Evolutionary conservation across 768 basidiomycete genomes (phyloP).

Genomic region (Chalciporus pseudorubinellus): DNA sequence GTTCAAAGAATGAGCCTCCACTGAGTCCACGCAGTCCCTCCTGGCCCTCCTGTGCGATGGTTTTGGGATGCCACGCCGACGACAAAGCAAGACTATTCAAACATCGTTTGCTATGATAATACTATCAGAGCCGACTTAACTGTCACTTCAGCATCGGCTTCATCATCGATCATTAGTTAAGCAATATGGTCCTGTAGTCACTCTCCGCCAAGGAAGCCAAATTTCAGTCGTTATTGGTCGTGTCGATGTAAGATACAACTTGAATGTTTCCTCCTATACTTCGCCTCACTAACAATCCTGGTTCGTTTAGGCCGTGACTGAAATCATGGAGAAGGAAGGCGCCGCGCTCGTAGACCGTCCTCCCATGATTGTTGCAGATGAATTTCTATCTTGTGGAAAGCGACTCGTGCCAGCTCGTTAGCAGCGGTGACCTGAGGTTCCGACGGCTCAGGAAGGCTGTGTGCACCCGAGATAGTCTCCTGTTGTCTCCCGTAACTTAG

Average conservation of each 20-base stretch:
- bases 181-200: conserved; percentile 59
- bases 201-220: conserved; percentile 46
- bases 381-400: conserved; percentile 57
- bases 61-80: conserved; percentile 20
- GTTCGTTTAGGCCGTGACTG: conserved; percentile 12
- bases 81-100: neutral
- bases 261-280: conserved; percentile 12
- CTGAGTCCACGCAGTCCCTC: too few species aligned
- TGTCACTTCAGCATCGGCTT: too few species aligned
- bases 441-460: conserved; percentile 58
- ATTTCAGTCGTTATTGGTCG: conserved; percentile 32
- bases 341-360: conserved; percentile 53
- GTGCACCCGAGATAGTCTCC: too few species aligned
- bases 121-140: too few species aligned
- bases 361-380: conserved; percentile 53
- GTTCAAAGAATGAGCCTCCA: conserved; percentile 15
- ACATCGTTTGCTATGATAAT: neutral
- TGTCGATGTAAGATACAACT: conserved; percentile 52
- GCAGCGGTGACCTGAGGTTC: conserved; percentile 56
- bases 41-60: conserved; percentile 33
- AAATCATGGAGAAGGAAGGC: conserved; percentile 69
- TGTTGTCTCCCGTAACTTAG: too few species aligned
- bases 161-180: conserved; percentile 45
- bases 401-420: conserved; percentile 52
- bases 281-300: too few species aligned